Percentiles rank a stretch among this genome's conserved stretches.
phyloP scores from a whole-genome alignment of 208 protist genomes.

The Borovskyia barvae region DNA sequence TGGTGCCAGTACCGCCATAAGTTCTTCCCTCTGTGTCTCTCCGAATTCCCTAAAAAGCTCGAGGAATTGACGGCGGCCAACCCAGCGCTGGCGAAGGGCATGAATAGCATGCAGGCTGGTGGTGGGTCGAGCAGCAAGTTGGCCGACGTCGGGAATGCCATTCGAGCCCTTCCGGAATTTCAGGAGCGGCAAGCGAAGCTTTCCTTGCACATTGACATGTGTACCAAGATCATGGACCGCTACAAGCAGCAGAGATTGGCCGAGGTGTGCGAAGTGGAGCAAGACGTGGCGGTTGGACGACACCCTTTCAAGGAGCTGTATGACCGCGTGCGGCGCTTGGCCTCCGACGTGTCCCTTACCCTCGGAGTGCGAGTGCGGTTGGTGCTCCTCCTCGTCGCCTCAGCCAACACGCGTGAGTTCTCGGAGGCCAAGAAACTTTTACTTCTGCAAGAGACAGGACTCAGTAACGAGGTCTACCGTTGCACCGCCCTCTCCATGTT shows the following conservation, averaged over 20 bases:
- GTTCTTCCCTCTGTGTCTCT: slow-evolving; percentile 55
- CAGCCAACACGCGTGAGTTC: slow-evolving; percentile 54
- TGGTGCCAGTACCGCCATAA: slow-evolving; percentile 77
- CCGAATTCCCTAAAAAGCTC: slow-evolving; percentile 52
- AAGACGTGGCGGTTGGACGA: slow-evolving; percentile 48
- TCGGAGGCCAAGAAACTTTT: slow-evolving; percentile 59
- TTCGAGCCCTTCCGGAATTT: slow-evolving; percentile 65
- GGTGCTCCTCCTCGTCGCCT: slow-evolving; percentile 45
- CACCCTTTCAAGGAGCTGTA: slow-evolving; percentile 55
- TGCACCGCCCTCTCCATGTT: slow-evolving; percentile 46
- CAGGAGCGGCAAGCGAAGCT: slow-evolving; percentile 75
- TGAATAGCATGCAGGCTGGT: slow-evolving; percentile 10
- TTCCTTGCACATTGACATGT: slow-evolving; percentile 81
- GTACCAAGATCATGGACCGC: slow-evolving; percentile 62
- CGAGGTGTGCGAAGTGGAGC: slow-evolving; percentile 69
- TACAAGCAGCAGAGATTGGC: slow-evolving; percentile 56
- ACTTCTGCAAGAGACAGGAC: slow-evolving; percentile 52
- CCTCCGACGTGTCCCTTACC: slow-evolving; percentile 44
- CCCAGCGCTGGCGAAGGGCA: slow-evolving; percentile 42
- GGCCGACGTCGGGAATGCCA: slow-evolving; percentile 44
- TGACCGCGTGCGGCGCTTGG: slow-evolving; percentile 36
- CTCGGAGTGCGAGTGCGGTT: slow-evolving; percentile 52
- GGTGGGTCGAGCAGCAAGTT: slow-evolving; percentile 24
- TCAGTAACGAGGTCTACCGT: slow-evolving; percentile 34
- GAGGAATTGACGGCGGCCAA: slow-evolving; percentile 62